A percentile compares a stretch with the other conserved stretches of the same genome.
Conservation (phyloP, 345 rosid genomes). For the Acer saccharum region DNA sequence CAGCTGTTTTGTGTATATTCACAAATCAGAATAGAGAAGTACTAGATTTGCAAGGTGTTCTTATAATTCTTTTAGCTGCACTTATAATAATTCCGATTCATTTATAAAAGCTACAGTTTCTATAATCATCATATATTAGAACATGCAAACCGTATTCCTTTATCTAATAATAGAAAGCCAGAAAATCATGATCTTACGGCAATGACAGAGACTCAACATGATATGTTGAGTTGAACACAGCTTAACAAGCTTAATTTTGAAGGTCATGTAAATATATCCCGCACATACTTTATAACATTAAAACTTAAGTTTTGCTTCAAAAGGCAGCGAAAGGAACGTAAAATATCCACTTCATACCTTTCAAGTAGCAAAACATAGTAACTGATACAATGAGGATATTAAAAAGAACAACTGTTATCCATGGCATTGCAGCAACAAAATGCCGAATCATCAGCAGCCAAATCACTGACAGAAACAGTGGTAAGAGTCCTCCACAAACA, state of each 20-base stretch:
- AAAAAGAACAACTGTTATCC: conserved; percentile 89
- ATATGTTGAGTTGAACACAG: neutral
- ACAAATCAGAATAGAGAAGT: neutral
- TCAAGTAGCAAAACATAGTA: conserved; percentile 80
- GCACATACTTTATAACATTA: neutral
- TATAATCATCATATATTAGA: neutral
- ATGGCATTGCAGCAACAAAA: conserved; percentile 96
- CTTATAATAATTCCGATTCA: neutral
- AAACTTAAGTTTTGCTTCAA: neutral
- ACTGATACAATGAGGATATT: conserved; percentile 79
- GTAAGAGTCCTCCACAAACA: conserved; percentile 92
- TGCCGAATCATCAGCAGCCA: conserved; percentile 94
- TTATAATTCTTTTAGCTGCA: neutral
- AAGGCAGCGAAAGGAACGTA: neutral
- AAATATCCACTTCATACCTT: conserved; percentile 52
- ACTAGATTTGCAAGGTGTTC: neutral
- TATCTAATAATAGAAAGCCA: neutral
- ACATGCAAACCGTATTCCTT: neutral
- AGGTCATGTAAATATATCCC: neutral
- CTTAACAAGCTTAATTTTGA: neutral
- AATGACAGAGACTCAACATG: neutral
- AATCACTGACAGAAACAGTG: conserved; percentile 79
- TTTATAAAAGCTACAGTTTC: neutral
- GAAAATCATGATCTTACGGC: neutral
- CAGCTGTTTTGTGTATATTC: neutral